Base-by-base conservation (phyloP, 257 asterid species). In the Forsythia viridissima region DNA sequence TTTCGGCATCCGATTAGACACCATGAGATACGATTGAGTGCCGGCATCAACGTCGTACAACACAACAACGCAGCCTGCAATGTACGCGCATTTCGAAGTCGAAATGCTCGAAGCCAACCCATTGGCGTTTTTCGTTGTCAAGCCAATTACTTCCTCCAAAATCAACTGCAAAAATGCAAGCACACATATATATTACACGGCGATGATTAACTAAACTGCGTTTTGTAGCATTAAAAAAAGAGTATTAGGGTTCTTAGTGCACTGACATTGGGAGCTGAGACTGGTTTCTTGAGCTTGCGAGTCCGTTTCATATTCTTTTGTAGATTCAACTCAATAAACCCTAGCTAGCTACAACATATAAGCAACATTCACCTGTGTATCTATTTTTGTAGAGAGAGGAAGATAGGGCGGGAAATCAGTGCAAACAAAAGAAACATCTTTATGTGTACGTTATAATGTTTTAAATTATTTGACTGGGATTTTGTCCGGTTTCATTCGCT, bases 1-100 rank as follows among this genome's bases (percentile, higher is more conserved):
- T 73, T 84, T 92, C 0, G 88, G 92, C 84, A 71, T 81, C 57
- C 95, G 86, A 81, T 89, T 83, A 2, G 89, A 84, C 73, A 84
- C 89, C 75, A 84, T 44, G 69, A 89, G 83, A 65, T 92, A 90
- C 74, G 93, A 90, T 65, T 87, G 93, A 80, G 86, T 80, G 70
- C 87, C 85, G 2, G 89, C 84, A 77, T 80, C 83, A 0, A 87
- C 87, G 38, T 92, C 90, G 79, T 85, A 84, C 16, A 89, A 77
- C 85, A 92, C 97, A 77, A 88, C 95, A 76, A 90, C 97, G 69
- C 95, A 85, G n/a, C 93, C 97, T 1, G 95, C 97, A 70, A 86
- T 79, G 68, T 87, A 92, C 7, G 86, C 95, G 34, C 84, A 87
- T 72, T 85, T 87, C n/a, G 95, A 86, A 77, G 80, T 88, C 81